Conservation (phyloP, 2,329 filamentous ascomycete species). For the Paecilomyces variotii region DNA sequence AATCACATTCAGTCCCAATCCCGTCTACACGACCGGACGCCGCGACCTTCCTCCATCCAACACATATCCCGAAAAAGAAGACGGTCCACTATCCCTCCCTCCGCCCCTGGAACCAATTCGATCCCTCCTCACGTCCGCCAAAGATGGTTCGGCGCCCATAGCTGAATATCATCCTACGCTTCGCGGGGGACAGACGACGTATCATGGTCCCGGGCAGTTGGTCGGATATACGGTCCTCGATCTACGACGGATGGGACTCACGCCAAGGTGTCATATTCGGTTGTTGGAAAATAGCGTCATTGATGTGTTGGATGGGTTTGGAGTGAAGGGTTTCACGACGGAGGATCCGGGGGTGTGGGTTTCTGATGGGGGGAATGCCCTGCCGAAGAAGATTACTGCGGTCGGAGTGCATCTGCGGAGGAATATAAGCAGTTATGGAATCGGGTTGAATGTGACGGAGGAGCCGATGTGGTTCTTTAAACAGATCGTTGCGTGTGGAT, state of each 20-base stretch:
- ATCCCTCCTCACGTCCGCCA: slow-evolving; percentile 18
- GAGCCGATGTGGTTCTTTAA: slow-evolving; percentile 58
- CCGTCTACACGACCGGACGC: slow-evolving; percentile 84
- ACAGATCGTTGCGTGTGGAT: slow-evolving; percentile 82
- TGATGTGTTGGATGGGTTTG: slow-evolving; percentile 52
- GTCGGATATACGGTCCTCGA: slow-evolving; percentile 92
- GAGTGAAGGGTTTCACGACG: slow-evolving; percentile 55
- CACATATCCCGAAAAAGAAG: slow-evolving; percentile 18
- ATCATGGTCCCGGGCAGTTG: slow-evolving; percentile 88
- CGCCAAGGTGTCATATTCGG: slow-evolving; percentile 67
- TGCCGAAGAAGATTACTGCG: slow-evolving; percentile 66
- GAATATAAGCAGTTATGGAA: slow-evolving; percentile 74
- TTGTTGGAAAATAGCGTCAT: slow-evolving; percentile 72
- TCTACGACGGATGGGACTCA: slow-evolving; percentile 59
- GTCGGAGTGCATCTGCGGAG: slow-evolving; percentile 85
- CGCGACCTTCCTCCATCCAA: slow-evolving; percentile 54
- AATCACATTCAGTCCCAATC: slow-evolving; percentile 72
- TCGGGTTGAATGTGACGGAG: slow-evolving; percentile 54
- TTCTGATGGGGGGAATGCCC: slow-evolving; percentile 8
- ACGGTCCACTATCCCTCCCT: slow-evolving; percentile 32
- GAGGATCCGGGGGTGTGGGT: slow-evolving; percentile 84
- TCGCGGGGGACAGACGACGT: slow-evolving; percentile 88
- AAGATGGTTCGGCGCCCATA: slow-evolving; percentile 20
- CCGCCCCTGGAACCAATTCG: slow-evolving; percentile 29
- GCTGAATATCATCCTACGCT: slow-evolving; percentile 62